These are phyloP conservation scores for Citrus hindsii DNA, from an alignment of 345 rosid species.

Conservation along the genomic window DNA sequence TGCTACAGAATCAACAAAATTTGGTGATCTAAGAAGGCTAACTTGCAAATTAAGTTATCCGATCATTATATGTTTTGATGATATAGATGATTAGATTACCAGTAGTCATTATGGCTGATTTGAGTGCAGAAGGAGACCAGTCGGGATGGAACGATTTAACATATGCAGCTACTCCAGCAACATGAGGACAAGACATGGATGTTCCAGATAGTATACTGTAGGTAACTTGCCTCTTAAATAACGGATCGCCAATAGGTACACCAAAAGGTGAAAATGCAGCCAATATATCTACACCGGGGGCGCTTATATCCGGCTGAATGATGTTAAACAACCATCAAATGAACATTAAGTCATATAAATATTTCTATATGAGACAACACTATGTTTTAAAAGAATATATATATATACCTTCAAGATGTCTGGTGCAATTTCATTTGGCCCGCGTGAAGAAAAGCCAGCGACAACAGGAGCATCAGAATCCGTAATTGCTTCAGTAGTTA, in stretches of 20 bases:
- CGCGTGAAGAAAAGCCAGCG: slow-evolving; percentile 37
- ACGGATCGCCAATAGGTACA: neutral
- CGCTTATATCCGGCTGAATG: slow-evolving; percentile 45
- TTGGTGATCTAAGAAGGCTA: neutral
- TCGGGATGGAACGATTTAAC: slow-evolving; percentile 29
- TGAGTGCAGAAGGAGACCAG: slow-evolving; percentile 61
- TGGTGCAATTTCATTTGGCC: slow-evolving; percentile 24
- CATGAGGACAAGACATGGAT: slow-evolving; percentile 58
- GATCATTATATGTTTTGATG: neutral
- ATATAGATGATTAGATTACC: slow-evolving; percentile 28
- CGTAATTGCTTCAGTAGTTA: slow-evolving; percentile 24
- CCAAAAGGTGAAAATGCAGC: slow-evolving; percentile 34
- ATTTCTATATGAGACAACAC: neutral
- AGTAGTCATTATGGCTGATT: slow-evolving; percentile 62
- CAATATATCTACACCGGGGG: slow-evolving; percentile 43
- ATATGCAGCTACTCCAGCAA: slow-evolving; percentile 33
- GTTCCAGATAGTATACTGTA: slow-evolving; percentile 43
- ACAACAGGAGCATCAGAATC: slow-evolving; percentile 31
- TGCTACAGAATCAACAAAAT: slow-evolving; percentile 24
- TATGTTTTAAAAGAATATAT: too few relatives aligned
- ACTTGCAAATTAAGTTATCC: neutral
- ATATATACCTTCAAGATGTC: slow-evolving; percentile 23
- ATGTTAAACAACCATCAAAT: neutral
- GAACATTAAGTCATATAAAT: neutral
- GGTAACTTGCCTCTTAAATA: slow-evolving; percentile 21